A percentile compares a stretch with the other conserved stretches of the same genome.
phyloP scores from a whole-genome alignment of 768 basidiomycete genomes.

The Mycena filopes region DNA sequence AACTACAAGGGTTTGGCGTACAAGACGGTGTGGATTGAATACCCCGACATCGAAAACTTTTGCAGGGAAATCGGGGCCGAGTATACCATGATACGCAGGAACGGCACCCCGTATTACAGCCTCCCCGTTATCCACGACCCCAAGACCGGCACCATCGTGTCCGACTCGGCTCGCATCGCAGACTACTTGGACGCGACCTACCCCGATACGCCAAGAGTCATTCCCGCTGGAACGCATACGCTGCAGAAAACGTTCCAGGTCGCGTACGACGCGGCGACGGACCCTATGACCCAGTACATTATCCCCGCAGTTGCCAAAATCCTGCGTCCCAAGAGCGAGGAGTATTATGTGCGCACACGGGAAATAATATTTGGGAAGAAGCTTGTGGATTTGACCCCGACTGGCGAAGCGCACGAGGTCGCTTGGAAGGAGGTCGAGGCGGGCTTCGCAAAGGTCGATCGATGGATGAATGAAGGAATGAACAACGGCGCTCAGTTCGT shows the following conservation, averaged over 20 bases:
- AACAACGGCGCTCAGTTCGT: background rate
- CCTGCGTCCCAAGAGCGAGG: slow-evolving; percentile 45
- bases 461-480: slow-evolving; percentile 13
- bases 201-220: slow-evolving; percentile 45
- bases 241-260: slow-evolving; percentile 26
- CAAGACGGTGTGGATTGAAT: slow-evolving; percentile 56
- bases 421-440: slow-evolving; percentile 16
- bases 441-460: slow-evolving; percentile 11
- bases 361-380: slow-evolving; percentile 40
- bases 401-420: slow-evolving; percentile 25
- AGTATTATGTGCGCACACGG: slow-evolving; percentile 47
- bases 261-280: slow-evolving; percentile 4
- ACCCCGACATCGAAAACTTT: slow-evolving; percentile 48
- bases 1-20: slow-evolving; percentile 38
- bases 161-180: slow-evolving; percentile 53
- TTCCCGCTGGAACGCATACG: slow-evolving; percentile 41
- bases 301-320: slow-evolving; percentile 29
- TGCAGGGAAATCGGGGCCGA: slow-evolving; percentile 41
- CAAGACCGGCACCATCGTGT: slow-evolving; percentile 42
- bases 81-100: slow-evolving; percentile 36
- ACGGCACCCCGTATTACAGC: slow-evolving; percentile 43
- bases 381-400: slow-evolving; percentile 45
- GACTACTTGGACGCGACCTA: slow-evolving; percentile 55
- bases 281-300: slow-evolving; percentile 14
- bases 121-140: slow-evolving; percentile 56